Base-by-base conservation (phyloP, 1,139 yeast genomes). In the Debaryomyces sp. region DNA sequence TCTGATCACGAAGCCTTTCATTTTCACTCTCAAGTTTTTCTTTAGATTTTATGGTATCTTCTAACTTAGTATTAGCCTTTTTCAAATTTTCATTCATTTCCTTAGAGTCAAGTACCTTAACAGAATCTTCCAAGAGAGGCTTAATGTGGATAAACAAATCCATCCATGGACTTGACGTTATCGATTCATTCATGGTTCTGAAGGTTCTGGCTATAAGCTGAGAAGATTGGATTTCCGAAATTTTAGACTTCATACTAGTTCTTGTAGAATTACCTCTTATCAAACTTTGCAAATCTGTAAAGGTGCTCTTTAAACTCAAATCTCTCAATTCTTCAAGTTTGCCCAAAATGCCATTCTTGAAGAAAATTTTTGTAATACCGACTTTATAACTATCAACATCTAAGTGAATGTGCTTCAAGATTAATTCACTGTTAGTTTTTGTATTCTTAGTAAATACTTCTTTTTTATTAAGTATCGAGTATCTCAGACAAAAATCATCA, bases 281-380 rank as follows among this genome's bases (percentile, higher is more conserved):
- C 4, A 78, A 58, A n/a, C 92, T 74, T 62, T 90, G 96, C 49
- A 95, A 78, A 9, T 69, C 71, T 0, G 87, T 78, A 39, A 89
- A 71, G 1, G 87, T 75, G 2, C 67, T 59, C 46, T 82, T 78
- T 41, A 94, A 71, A 51, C 82, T 78, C 30, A 76, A 70, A 55
- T 91, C 97, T 53, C 96, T 84, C 47, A 81, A 74, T 54, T 84
- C 85, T 66, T 95, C 99, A 29, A 95, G 73, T 49, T 84, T 82
- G 1, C 97, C 99, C 47, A 95, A 74, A 55, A 94, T 91, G 47
- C 99, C 99, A 59, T 96, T 95, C 56, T 95, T 85, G 77, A 94
- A 91, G 64, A 95, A 95, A 26, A 95, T 77, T 67, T 95, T 95
- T 2, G 97, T 88, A 21, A 85, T 73, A 54, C 96, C 96, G 43